A percentile compares a stretch with the other conserved stretches of the same genome.
Evolutionary conservation across 169 alveolate genomes (phyloP).

Genomic region (Plasmodium chabaudi): DNA sequence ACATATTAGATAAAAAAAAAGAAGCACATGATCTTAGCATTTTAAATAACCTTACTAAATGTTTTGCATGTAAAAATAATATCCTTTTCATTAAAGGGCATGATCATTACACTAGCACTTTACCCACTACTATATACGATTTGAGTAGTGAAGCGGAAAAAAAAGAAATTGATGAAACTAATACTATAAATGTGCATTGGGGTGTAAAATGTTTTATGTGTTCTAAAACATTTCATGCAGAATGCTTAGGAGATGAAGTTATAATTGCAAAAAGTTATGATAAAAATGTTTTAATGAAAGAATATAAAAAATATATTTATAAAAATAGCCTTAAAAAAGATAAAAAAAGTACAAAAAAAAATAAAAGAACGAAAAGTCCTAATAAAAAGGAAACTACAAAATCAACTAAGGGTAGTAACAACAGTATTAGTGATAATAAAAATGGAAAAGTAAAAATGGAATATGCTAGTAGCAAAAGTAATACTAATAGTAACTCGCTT

Average conservation of each 20-base stretch:
- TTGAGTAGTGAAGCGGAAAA: conserved; percentile 40
- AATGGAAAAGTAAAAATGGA: not conserved
- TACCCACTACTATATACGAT: conserved; percentile 37
- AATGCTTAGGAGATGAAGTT: conserved; percentile 50
- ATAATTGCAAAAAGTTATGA: conserved; percentile 52
- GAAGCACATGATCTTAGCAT: conserved; percentile 15
- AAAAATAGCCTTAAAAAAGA: conserved; percentile 55
- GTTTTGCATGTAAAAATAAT: conserved; percentile 31
- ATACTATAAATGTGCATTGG: conserved; percentile 51
- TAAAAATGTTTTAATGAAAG: conserved; percentile 66
- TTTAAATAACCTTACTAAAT: conserved; percentile 19
- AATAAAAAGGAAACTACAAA: not conserved
- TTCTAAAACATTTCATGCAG: conserved; percentile 61
- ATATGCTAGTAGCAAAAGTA: not conserved
- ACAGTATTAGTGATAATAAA: not conserved
- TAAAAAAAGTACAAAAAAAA: conserved; percentile 24
- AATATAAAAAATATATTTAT: conserved; percentile 64
- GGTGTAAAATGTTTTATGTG: conserved; percentile 68
- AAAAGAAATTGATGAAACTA: conserved; percentile 48
- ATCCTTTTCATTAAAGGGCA: conserved; percentile 63
- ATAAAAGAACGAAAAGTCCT: conserved; percentile 1
- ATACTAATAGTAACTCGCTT: not conserved
- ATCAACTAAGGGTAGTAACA: not conserved
- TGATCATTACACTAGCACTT: conserved; percentile 59
- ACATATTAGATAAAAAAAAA: conserved; percentile 33